A percentile compares a stretch with the other conserved stretches of the same genome.
Evolutionary conservation across 2,329 filamentous ascomycete species (phyloP).

Genomic region (Boeremia lycopersici): DNA sequence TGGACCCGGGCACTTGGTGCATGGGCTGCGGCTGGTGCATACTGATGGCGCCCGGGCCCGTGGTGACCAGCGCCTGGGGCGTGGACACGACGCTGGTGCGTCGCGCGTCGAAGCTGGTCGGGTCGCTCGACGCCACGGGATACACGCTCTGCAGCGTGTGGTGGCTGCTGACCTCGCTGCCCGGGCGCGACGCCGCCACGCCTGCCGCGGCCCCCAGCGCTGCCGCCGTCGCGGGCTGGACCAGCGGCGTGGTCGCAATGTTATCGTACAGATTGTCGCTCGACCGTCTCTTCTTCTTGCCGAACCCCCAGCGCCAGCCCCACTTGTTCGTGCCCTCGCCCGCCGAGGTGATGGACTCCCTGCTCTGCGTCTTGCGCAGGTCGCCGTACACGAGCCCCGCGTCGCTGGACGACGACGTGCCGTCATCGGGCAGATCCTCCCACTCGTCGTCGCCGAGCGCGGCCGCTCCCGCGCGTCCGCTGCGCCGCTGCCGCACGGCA

Average conservation of each 20-base stretch:
- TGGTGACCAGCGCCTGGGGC: conserved; percentile 42
- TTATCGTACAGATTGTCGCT: conserved; percentile 44
- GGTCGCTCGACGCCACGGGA: conserved; percentile 70
- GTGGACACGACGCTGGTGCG: conserved; percentile 57
- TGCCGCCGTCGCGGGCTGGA: conserved; percentile 49
- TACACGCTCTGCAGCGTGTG: conserved; percentile 67
- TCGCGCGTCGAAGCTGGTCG: conserved; percentile 63
- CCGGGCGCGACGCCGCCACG: conserved; percentile 54
- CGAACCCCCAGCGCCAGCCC: conserved; percentile 66
- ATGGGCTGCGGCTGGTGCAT: conserved; percentile 88
- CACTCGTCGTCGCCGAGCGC: conserved; percentile 56
- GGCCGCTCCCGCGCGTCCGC: conserved; percentile 23
- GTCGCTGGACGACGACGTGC: conserved; percentile 54
- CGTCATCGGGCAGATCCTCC: conserved; percentile 48
- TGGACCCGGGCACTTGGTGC: conserved; percentile 70
- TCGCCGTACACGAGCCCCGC: conserved; percentile 68
- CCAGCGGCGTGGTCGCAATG: conserved; percentile 43
- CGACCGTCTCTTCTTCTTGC: conserved; percentile 52
- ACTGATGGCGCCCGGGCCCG: conserved; percentile 60
- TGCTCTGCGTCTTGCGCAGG: conserved; percentile 50
- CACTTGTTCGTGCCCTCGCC: conserved; percentile 62
- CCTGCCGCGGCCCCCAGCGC: conserved; percentile 48
- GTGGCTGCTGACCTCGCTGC: conserved; percentile 55
- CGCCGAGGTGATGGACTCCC: conserved; percentile 60
- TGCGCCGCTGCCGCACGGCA: conserved; percentile 42